A percentile compares a stretch with the other conserved stretches of the same genome.
These are phyloP conservation scores for Canariomyces notabilis DNA, from an alignment of 2,329 filamentous ascomycete genomes.

Conservation along the genomic window DNA sequence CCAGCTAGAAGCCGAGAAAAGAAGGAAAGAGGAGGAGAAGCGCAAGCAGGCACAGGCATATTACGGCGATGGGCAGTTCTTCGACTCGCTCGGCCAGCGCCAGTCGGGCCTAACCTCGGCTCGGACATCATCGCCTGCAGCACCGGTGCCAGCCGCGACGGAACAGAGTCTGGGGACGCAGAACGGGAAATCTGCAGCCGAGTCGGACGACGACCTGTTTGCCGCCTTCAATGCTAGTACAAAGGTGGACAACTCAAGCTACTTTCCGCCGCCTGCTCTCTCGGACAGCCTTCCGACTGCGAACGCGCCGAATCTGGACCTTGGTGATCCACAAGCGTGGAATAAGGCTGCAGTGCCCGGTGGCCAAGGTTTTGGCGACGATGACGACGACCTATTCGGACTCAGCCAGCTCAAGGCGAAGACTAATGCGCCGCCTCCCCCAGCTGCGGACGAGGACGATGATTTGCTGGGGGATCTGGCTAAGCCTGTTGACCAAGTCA, in stretches of 20 bases:
- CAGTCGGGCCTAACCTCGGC: conserved; percentile 41
- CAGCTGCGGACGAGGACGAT: conserved; percentile 48
- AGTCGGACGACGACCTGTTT: conserved; percentile 59
- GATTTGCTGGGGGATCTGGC: conserved; percentile 62
- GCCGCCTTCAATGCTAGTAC: conserved; percentile 63
- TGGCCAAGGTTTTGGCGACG: conserved; percentile 43
- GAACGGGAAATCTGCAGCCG: conserved; percentile 29
- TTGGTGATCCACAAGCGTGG: conserved; percentile 54
- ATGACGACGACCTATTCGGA: conserved; percentile 88
- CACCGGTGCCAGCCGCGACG: conserved; percentile 27
- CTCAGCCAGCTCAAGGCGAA: conserved; percentile 58
- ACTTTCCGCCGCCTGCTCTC: conserved; percentile 52
- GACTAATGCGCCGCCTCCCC: conserved; percentile 19
- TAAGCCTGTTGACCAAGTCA: conserved; percentile 59
- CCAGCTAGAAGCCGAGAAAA: conserved; percentile 59
- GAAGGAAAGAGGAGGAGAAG: conserved; percentile 68
- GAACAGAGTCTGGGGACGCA: conserved; percentile 10
- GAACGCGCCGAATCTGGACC: conserved; percentile 41
- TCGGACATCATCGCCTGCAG: conserved; percentile 39
- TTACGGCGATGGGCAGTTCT: conserved; percentile 72
- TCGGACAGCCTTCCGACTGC: conserved; percentile 43
- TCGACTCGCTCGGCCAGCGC: conserved; percentile 61
- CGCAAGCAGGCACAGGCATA: conserved; percentile 67
- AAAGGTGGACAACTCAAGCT: conserved; percentile 61
- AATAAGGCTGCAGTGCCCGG: conserved; percentile 31